Evolutionary conservation across 2,329 filamentous ascomycete species (phyloP), one percentile per base, ranked within the genome.

Genomic region (Beauveria sp.): DNA sequence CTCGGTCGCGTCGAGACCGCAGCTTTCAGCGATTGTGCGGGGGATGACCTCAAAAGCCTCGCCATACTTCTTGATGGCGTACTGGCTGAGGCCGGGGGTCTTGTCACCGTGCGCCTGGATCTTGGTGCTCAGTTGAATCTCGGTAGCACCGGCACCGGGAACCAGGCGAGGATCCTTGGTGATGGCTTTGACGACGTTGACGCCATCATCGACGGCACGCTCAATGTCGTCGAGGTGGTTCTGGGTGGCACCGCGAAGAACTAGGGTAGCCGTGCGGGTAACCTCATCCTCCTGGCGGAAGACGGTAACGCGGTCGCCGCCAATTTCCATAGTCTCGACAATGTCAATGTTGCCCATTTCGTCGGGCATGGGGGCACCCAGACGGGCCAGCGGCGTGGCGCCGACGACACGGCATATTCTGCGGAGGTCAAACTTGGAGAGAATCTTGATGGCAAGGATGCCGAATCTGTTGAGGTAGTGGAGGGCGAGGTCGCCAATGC

Each of bases 331-430:
- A 1, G 96, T 98, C 83, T 99, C 95, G 38, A 99, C 95, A 62
- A 99, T 77, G 73, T 99, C 95, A 65, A 99, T 86, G 69, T 78
- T 89, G 66, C 95, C 95, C 93, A 96, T 98, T 82, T 99, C 95
- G 69, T 99, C 95, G n/a, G 96, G 95, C 95, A 99, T 99, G 50
- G 95, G 95, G 18, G 96, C 95, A 66, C 95, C 95, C 53, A 99
- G 82, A 69, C 95, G 89, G 58, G 96, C 96, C 65, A 99, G 84
- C n/a, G 95, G 95, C 16, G 95, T 97, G 61, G 95, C 95, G 65
- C 93, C 93, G 58, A 98, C 93, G 26, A 99, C 95, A 65, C 95
- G 89, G 83, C 96, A 99, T 70, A 98, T 81, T 70, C 95, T 86
- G 68, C 95, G 88, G 64, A 99, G 86, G 78, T 99, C 95, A 71